A percentile compares a stretch with the other conserved stretches of the same genome.
Evolutionary conservation across 2,329 filamentous ascomycete genomes (phyloP).

Genomic region (Aureobasidium zeae): DNA sequence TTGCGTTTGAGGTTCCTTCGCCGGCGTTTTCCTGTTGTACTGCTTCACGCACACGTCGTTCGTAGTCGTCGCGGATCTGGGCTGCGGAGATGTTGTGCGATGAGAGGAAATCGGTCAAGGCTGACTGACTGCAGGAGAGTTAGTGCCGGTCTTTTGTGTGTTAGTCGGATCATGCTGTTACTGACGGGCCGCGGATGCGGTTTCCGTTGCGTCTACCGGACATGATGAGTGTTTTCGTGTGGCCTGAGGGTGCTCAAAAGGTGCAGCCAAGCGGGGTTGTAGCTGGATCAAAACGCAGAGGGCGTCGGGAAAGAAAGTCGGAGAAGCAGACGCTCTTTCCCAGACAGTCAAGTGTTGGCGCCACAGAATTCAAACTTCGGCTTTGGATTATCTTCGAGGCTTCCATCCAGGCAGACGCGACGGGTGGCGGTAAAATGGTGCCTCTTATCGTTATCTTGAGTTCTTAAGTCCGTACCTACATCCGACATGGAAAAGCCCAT

Average conservation of each 20-base stretch:
- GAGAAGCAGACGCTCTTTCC: no score
- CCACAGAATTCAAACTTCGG: no score
- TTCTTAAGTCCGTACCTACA: no score
- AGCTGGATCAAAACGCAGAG: no score
- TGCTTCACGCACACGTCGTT: constrained; percentile 43
- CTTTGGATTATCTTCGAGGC: no score
- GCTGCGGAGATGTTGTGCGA: constrained; percentile 64
- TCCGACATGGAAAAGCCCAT: no score
- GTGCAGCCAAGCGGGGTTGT: no score
- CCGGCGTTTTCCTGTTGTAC: constrained; percentile 30
- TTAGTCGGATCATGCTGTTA: no score
- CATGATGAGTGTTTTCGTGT: constrained; percentile 22
- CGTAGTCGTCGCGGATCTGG: constrained; percentile 53
- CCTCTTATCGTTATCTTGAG: constrained; percentile 5
- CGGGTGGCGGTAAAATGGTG: background rate
- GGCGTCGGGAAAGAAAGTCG: no score
- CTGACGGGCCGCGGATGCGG: constrained; percentile 47
- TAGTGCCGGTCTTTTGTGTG: no score
- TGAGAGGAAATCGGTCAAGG: constrained; percentile 52
- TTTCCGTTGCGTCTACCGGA: constrained; percentile 32
- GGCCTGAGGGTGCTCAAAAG: no score
- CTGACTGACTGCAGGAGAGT: constrained; percentile 47
- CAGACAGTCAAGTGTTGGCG: no score
- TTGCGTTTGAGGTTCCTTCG: constrained; percentile 29
- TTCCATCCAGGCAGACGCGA: constrained; percentile 6